Base-by-base conservation (phyloP, 257 asterid species). In the Solanum bulbocastanum region DNA sequence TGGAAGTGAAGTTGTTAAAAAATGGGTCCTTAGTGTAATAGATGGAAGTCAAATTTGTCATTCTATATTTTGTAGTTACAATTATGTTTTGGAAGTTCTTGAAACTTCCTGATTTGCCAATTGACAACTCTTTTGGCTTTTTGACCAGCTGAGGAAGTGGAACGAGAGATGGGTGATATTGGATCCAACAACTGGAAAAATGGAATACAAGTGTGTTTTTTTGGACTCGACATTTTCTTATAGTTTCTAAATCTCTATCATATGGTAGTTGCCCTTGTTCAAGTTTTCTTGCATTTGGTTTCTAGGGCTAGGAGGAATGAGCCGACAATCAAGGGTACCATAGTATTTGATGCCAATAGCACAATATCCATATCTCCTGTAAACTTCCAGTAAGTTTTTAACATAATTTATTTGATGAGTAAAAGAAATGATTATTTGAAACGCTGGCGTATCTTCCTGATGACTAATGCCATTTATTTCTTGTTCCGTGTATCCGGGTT, bases 151-250 rank as follows among this genome's bases (percentile, higher is more conserved):
- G 88, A 91, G 96, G 91, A 97, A 96, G 88, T 97, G 99, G 99
- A 97, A 97, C 42, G 99, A 97, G 91, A 94, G 99, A 93, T 97
- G 99, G 99, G 98, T 97, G 91, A 94, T 94, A 90, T 92, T 97
- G 88, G 99, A 97, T 90, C 99, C 99, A 86, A 96, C 99, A 87
- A 95, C 99, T 75, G 99, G 99, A 89, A 96, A 93, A 90, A 97
- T 96, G 99, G 99, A 96, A 90, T 97, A 97, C 93, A 97, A 97
- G 99, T 97, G 92, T 91, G 96, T 85, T 88, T 52, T 88, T 36
- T 75, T 83, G 66, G 44, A 46, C 46, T 74, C 49, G 39, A 86
- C 60, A 27, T 68, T 76, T n/a, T 35, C 87, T 66, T 81, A 40
- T 85, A 37, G 20, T 71, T 73, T 13, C 72, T 40, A 30, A 36